Evolutionary conservation across 148 eudicot genomes (phyloP).

Genomic region (Chenopodium suecicum): DNA sequence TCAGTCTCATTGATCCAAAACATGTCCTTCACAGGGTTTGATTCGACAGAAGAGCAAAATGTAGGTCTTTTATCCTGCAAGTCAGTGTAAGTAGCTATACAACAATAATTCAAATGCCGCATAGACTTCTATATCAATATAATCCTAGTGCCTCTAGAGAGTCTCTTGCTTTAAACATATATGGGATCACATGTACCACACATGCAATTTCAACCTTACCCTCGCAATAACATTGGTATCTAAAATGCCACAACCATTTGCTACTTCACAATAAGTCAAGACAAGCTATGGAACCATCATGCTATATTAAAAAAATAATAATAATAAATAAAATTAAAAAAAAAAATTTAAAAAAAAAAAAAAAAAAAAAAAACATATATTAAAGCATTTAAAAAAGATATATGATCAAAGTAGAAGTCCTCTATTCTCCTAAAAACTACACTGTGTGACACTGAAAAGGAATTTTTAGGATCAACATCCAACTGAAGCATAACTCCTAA

Average conservation of each 20-base stretch:
- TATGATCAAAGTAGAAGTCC: background rate
- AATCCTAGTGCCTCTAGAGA: background rate
- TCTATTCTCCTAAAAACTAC: background rate
- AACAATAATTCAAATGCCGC: background rate
- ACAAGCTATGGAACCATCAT: background rate
- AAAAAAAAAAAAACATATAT: background rate
- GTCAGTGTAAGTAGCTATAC: slow-evolving; percentile 10
- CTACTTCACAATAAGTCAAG: background rate
- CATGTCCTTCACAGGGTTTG: slow-evolving; percentile 67
- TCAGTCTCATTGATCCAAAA: slow-evolving; percentile 55
- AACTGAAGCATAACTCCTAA: background rate
- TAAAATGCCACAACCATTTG: background rate
- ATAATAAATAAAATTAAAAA: too few relatives aligned
- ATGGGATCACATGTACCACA: background rate
- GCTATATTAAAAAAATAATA: background rate
- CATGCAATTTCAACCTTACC: background rate
- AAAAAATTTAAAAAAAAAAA: background rate
- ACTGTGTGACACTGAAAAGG: background rate
- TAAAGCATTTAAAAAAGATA: background rate
- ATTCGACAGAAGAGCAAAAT: slow-evolving; percentile 55
- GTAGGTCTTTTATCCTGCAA: slow-evolving; percentile 55
- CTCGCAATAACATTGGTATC: background rate
- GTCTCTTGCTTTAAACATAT: background rate
- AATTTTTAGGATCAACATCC: background rate
- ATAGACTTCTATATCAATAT: background rate